These are phyloP conservation scores for Coemansia sp. DNA, from an alignment of 192 early-diverging fungal species.

Conservation along the genomic window DNA sequence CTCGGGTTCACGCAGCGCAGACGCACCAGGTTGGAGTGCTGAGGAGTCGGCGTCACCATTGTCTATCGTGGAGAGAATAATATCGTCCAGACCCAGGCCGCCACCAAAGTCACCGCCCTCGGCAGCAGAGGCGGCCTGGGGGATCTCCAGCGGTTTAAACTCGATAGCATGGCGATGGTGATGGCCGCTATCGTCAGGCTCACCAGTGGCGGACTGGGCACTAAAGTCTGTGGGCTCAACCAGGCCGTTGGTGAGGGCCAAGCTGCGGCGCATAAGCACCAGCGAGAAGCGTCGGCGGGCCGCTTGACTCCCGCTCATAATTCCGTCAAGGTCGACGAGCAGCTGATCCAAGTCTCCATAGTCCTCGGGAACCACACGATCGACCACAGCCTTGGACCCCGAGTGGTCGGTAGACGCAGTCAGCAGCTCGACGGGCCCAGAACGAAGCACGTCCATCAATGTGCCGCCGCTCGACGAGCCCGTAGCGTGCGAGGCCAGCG, in stretches of 20 bases:
- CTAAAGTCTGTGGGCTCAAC: conserved; percentile 40
- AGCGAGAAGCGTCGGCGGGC: conserved; percentile 52
- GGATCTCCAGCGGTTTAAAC: conserved; percentile 48
- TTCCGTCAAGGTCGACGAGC: conserved; percentile 45
- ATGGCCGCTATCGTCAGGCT: not conserved
- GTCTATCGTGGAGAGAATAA: conserved; percentile 15
- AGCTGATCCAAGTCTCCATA: conserved; percentile 50
- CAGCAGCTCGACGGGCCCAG: conserved; percentile 38
- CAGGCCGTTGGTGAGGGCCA: conserved; percentile 40
- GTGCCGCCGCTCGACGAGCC: conserved; percentile 42
- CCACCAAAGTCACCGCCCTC: conserved; percentile 17
- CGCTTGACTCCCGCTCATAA: conserved; percentile 45
- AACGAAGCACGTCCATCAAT: conserved; percentile 39
- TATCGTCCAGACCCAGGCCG: conserved; percentile 33
- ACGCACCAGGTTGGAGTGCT: not conserved
- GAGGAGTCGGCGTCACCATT: not conserved
- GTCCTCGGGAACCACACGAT: conserved; percentile 42
- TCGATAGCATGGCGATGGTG: conserved; percentile 13
- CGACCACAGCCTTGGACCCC: conserved; percentile 47
- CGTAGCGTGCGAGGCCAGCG: conserved; percentile 26
- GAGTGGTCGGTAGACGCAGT: conserved; percentile 50
- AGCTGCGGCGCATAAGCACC: conserved; percentile 43
- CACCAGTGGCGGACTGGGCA: conserved; percentile 1
- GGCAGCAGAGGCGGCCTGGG: conserved; percentile 9
- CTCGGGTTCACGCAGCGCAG: not conserved